Base-by-base conservation (phyloP, 805 yeast genomes). In the Wickerhamiella shivajii region DNA sequence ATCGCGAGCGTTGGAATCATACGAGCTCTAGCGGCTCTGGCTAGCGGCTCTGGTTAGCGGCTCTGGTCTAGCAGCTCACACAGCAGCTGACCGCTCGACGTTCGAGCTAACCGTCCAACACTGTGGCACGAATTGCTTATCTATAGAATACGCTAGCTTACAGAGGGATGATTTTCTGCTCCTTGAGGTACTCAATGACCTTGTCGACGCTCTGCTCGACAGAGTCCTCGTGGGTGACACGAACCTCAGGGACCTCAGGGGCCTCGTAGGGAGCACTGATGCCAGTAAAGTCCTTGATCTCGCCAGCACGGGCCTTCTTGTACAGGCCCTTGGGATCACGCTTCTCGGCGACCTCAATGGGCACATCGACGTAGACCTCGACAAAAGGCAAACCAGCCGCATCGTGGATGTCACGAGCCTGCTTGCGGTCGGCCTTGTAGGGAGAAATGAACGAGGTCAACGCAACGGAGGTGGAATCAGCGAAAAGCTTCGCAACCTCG, bases 301-400 rank as follows among this genome's bases (percentile, higher is more conserved):
- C 62, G 22, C 97, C 97, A 51, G 84, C 90, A 57, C 96, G 74
- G 12, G 97, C 97, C 67, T 87, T 87, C 60, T 84, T 84, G 65
- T 87, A 87, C 45, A 87, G 64, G 9, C 97, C 97, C 64, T 87
- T 87, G 43, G 97, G 97, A 57, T 87, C 97, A 62, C 97, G 80
- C 57, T 81, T 69, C 64, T 87, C 97, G 32, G 96, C 97, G 41
- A 87, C 83, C 50, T 77, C 84, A 33, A 87, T 66, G 22, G 97
- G 96, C 28, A 84, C 96, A 55, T 85, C 94, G 23, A 85, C 87
- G 45, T 61, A 84, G 6, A 87, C 92, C 62, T 85, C 97, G 36
- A 85, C 69, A 50, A 85, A 85, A 34, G 93, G 87, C 41, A 87
- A 61, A 26, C 67, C 67, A 43, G 75, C 71, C 39, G 72, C 71